phyloP scores from a whole-genome alignment of 1,284 basidiomycete species.

The Caloboletus firmus region DNA sequence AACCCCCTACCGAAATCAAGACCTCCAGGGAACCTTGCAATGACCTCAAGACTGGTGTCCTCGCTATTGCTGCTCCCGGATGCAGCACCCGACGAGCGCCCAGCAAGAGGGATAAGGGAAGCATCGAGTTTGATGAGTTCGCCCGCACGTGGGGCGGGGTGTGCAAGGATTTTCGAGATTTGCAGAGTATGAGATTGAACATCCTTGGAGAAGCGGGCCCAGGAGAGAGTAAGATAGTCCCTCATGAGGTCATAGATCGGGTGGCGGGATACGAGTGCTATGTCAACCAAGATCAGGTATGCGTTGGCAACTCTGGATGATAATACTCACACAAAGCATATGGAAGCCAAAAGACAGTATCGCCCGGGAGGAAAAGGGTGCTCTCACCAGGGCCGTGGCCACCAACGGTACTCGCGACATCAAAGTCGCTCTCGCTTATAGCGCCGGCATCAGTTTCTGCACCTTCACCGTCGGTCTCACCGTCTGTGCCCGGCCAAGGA shows the following conservation, averaged over 20 bases:
- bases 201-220: slow-evolving; percentile 91
- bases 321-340: slow-evolving; percentile 79
- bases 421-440: slow-evolving; percentile 80
- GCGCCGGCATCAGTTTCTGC: slow-evolving; percentile 69
- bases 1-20: slow-evolving; percentile 81
- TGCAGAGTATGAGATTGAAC: slow-evolving; percentile 84
- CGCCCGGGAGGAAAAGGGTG: slow-evolving; percentile 80
- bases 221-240: slow-evolving; percentile 88
- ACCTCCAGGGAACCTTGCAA: slow-evolving; percentile 82
- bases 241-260: slow-evolving; percentile 93
- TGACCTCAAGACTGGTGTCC: slow-evolving; percentile 76
- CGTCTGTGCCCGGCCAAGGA: slow-evolving; percentile 69
- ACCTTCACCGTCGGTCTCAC: slow-evolving; percentile 67
- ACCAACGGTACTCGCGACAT: slow-evolving; percentile 65
- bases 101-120: slow-evolving; percentile 34
- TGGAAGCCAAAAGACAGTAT: slow-evolving; percentile 91
- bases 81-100: slow-evolving; percentile 17
- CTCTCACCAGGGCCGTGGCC: slow-evolving; percentile 82
- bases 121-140: slow-evolving; percentile 83
- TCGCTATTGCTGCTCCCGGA: slow-evolving; percentile 50
- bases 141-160: slow-evolving; percentile 83
- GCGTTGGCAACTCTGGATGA: neutral
- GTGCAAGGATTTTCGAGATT: slow-evolving; percentile 80
- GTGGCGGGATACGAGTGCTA: slow-evolving; percentile 84
- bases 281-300: slow-evolving; percentile 7